These are phyloP conservation scores for Cetradonia linearis DNA, from an alignment of 495 filamentous ascomycete genomes.

Conservation along the genomic window DNA sequence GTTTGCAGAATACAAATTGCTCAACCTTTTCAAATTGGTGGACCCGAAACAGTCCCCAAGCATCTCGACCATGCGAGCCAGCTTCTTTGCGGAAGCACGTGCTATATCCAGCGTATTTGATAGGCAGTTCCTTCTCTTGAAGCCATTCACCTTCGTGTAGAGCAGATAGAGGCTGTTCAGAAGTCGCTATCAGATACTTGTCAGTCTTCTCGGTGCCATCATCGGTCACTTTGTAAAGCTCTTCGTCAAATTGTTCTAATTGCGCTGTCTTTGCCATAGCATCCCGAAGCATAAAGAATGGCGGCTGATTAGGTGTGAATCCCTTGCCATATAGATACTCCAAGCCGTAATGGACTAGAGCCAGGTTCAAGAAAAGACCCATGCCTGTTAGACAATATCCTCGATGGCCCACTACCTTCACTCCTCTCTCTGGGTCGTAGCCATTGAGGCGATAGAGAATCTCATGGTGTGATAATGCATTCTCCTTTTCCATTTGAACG, in stretches of 20 bases:
- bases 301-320: slow-evolving; percentile 84
- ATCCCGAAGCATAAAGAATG: slow-evolving; percentile 91
- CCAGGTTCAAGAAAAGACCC: slow-evolving; percentile 88
- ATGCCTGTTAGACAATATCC: slow-evolving; percentile 86
- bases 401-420: slow-evolving; percentile 90
- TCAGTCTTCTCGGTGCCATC: slow-evolving; percentile 69
- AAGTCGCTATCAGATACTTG: slow-evolving; percentile 97
- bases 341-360: slow-evolving; percentile 85
- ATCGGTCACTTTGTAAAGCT: slow-evolving; percentile 90
- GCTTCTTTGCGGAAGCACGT: slow-evolving; percentile 96
- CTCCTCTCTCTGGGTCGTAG: slow-evolving; percentile 86
- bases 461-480: slow-evolving; percentile 85
- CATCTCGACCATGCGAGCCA: slow-evolving; percentile 83
- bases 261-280: slow-evolving; percentile 99
- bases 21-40: slow-evolving; percentile 99
- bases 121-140: slow-evolving; percentile 69
- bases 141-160: slow-evolving; percentile 93
- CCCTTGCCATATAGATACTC: slow-evolving; percentile 69
- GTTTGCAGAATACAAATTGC: slow-evolving; percentile 89
- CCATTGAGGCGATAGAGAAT: slow-evolving; percentile 80
- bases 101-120: slow-evolving; percentile 88
- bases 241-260: slow-evolving; percentile 93
- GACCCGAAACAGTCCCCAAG: slow-evolving; percentile 96
- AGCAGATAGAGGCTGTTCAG: slow-evolving; percentile 87
- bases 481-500: slow-evolving; percentile 54